Percentiles rank a stretch among this genome's conserved stretches.
Conservation (phyloP, 73 alveolate species). For the Tetrahymena malaccensis region DNA sequence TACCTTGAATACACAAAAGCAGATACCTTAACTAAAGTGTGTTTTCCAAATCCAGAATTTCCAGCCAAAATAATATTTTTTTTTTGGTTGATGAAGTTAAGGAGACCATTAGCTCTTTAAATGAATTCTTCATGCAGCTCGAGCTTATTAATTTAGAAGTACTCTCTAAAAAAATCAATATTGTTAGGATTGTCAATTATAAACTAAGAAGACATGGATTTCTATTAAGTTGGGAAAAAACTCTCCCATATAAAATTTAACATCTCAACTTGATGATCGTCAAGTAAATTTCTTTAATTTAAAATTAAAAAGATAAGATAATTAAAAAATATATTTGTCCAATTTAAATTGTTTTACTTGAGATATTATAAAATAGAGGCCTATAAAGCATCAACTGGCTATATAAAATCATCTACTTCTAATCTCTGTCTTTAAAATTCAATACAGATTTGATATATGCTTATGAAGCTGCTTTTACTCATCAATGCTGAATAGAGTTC, state of each 20-base stretch:
- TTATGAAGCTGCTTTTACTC: background rate
- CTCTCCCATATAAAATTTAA: background rate
- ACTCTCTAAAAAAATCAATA: background rate
- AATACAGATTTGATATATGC: background rate
- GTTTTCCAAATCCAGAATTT: background rate
- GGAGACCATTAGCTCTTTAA: background rate
- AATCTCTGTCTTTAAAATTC: background rate
- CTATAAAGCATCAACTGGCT: background rate
- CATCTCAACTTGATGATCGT: background rate
- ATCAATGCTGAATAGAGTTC: background rate
- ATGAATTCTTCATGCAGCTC: background rate
- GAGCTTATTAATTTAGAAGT: background rate
- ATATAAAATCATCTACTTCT: background rate
- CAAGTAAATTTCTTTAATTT: background rate
- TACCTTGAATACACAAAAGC: background rate
- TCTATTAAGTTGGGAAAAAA: background rate
- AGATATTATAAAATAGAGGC: background rate
- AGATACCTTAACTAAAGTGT: background rate
- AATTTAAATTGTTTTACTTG: background rate
- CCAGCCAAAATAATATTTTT: background rate
- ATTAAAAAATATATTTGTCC: background rate
- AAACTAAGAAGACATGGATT: background rate
- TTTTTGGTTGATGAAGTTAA: background rate
- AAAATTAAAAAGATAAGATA: too few relatives aligned
- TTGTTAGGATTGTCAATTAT: background rate